Evolutionary conservation across 805 yeast species (phyloP).

Genomic region (Lipomyces yamanashiensis): DNA sequence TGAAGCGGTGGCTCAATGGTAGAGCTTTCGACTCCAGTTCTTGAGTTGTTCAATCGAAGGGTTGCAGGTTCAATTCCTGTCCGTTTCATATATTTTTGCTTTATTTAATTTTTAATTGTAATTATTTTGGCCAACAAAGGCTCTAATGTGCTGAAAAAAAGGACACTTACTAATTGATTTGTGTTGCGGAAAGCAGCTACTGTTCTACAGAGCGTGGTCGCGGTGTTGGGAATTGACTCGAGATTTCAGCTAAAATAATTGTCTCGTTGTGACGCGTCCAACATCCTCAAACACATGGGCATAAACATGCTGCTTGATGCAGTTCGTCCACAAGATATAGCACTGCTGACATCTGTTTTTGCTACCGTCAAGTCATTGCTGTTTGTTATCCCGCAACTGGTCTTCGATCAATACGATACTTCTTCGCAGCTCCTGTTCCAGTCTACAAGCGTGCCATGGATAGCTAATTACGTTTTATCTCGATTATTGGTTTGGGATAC

Average conservation of each 20-base stretch:
- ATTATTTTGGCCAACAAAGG: background rate
- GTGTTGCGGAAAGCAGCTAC: background rate
- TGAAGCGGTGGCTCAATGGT: constrained; percentile 81
- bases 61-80: constrained; percentile 89
- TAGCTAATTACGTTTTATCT: constrained; percentile 34
- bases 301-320: background rate
- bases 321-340: background rate
- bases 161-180: background rate
- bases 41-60: constrained; percentile 57
- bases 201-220: too few species aligned
- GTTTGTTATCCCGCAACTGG: constrained; percentile 46
- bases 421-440: constrained; percentile 51
- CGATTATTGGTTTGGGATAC: constrained; percentile 79
- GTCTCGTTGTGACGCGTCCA: background rate
- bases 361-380: constrained; percentile 46
- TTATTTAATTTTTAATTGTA: background rate
- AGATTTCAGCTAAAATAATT: background rate
- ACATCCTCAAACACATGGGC: background rate
- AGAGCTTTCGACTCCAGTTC: constrained; percentile 75
- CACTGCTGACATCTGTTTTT: constrained; percentile 27
- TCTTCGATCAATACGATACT: constrained; percentile 56
- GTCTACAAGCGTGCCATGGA: constrained; percentile 20
- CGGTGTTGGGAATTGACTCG: background rate
- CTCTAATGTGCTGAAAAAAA: too few species aligned
- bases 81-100: constrained; percentile 60